Conservation (phyloP, 2,329 filamentous ascomycete genomes). For the Aspergillus tamarii region DNA sequence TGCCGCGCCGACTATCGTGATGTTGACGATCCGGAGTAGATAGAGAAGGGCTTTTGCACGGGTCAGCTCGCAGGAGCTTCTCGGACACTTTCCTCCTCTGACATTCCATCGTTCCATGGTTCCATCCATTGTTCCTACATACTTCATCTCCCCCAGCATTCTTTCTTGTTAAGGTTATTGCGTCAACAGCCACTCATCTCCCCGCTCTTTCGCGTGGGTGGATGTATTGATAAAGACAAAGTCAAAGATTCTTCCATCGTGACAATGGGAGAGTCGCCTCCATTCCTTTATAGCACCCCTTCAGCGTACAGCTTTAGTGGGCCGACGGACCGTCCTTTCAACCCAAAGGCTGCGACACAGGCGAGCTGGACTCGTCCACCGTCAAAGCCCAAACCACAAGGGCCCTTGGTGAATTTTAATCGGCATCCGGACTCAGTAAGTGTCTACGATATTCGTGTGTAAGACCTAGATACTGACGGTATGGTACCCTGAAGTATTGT, state of each 20-base stretch:
- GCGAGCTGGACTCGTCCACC: constrained; percentile 70
- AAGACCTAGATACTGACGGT: constrained; percentile 1
- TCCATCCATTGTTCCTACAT: constrained; percentile 4
- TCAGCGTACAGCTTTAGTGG: constrained; percentile 57
- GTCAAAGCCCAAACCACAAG: constrained; percentile 67
- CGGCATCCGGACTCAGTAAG: constrained; percentile 77
- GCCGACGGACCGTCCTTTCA: constrained; percentile 65
- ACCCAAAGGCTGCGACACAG: constrained; percentile 83
- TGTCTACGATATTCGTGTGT: background rate
- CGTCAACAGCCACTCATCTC: constrained; percentile 27
- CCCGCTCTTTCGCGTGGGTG: constrained; percentile 43
- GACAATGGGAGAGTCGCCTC: constrained; percentile 60
- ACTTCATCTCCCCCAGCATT: constrained; percentile 21
- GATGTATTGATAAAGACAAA: constrained; percentile 23
- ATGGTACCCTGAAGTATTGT: constrained; percentile 37
- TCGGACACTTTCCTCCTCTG: constrained; percentile 12
- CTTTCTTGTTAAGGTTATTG: constrained; percentile 13
- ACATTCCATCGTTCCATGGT: constrained; percentile 14
- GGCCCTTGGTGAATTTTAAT: constrained; percentile 81
- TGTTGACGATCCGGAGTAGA: background rate
- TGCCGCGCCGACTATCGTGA: constrained; percentile 20
- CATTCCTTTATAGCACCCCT: constrained; percentile 73
- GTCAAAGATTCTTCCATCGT: constrained; percentile 29
- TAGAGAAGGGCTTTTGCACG: background rate
- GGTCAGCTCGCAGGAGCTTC: background rate